Base-by-base conservation (phyloP, 164 flowering plant genomes). In the Nymphaea thermarum region DNA sequence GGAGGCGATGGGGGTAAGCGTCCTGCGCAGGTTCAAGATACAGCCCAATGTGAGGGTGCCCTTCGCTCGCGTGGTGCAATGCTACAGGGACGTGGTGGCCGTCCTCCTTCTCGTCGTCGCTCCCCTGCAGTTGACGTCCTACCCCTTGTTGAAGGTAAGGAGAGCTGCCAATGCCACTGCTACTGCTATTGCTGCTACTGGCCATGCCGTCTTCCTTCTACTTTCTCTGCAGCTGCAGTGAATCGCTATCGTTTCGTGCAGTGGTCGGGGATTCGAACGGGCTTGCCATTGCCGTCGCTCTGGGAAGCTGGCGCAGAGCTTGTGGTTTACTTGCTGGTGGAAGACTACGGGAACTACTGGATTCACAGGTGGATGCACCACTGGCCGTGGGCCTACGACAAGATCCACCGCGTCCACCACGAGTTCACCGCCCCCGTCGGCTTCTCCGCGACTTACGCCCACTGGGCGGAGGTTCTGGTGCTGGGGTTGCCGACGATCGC, bases 281-380 rank as follows among this genome's bases (percentile, higher is more conserved):
- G 97, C 36, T 74, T 93, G 82, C 91, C 96, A 42, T 77, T 93
- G 76, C 96, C 98, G 3, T 85, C 97, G 0, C 80, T 74, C 3
- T 85, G 85, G 82, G 96, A 93, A 73, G 83, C 91, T 17, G 3
- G 78, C 7, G 17, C 78, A 44, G 96, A 93, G 73, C 74, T 93
- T 74, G 3, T 81, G 62, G 94, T 88, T 44, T 93, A 90, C 67
- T 86, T 93, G 66, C 3, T 87, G 63, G 71, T 90, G 16, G 98
- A 91, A 76, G 96, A 91, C 73, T 89, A 77, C 47, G 83, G 87
- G 25, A 89, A 91, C 75, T 89, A 90, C 73, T 93, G 97, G 98
- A 80, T 90, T 57, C 96, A 89, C 70, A 79, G 98, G 42, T 78
- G 81, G 60, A 79, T 90, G 17, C 98, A 89, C 36, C 1, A 25